Evolutionary conservation across 352 stramenopile species (phyloP).

Genomic region (Phytopythium cucurbitacearum): DNA sequence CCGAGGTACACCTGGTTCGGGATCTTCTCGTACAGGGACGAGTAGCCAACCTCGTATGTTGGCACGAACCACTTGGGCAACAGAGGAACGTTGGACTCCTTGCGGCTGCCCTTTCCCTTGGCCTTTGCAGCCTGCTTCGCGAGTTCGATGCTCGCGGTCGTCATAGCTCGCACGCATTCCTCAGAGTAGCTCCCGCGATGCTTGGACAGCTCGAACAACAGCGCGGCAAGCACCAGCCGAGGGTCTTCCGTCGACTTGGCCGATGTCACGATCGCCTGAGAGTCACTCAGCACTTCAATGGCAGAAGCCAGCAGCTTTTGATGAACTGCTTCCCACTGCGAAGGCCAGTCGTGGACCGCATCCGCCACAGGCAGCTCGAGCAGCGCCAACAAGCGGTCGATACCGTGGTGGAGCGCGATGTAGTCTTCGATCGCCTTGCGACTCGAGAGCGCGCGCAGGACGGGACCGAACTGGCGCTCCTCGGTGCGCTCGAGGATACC

Average conservation of each 20-base stretch:
- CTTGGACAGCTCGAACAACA: constrained; percentile 23
- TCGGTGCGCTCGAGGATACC: constrained; percentile 4
- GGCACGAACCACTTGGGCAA: constrained; percentile 6
- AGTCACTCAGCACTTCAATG: constrained; percentile 3
- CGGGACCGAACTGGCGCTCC: constrained; percentile 1
- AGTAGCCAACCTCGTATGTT: constrained; percentile 6
- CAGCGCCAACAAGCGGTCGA: constrained; percentile 4
- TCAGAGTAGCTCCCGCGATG: constrained; percentile 20
- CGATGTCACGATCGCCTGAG: constrained; percentile 1
- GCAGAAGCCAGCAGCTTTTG: not conserved
- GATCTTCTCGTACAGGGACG: constrained; percentile 6
- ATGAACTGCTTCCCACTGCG: constrained; percentile 3
- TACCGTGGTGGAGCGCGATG: constrained; percentile 6
- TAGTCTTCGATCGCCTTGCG: constrained; percentile 8
- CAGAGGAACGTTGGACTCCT: not conserved
- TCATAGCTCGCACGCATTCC: constrained; percentile 13
- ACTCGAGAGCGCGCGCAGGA: constrained; percentile 3
- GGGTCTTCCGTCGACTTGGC: constrained; percentile 2
- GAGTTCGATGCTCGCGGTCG: constrained; percentile 1
- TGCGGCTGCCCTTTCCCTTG: constrained; percentile 2
- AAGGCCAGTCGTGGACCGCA: constrained; percentile 5
- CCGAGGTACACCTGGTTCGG: constrained; percentile 6
- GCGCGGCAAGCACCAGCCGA: constrained; percentile 1
- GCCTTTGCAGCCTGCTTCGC: not conserved
- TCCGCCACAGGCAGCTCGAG: constrained; percentile 1